Conservation (phyloP, 2,329 filamentous ascomycete species). For the Cladosporium velox region DNA sequence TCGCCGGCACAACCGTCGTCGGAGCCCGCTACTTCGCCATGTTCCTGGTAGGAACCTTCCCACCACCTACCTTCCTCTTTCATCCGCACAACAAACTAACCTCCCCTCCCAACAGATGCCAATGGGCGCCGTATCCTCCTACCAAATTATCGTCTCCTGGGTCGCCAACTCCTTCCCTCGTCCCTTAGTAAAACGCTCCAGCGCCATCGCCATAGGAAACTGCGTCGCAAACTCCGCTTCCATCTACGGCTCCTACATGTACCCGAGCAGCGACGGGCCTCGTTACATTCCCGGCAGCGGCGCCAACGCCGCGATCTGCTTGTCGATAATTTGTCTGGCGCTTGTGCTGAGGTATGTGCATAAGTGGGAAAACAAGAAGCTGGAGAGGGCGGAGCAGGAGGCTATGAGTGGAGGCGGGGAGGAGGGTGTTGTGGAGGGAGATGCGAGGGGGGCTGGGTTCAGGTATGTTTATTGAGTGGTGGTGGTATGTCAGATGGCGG, state of each 20-base stretch:
- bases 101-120: constrained; percentile 1
- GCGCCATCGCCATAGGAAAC: constrained; percentile 36
- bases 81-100: not conserved
- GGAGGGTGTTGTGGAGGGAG: constrained; percentile 9
- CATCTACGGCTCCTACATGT: constrained; percentile 41
- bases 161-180: constrained; percentile 33
- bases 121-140: constrained; percentile 33
- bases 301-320: constrained; percentile 41
- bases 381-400: constrained; percentile 32
- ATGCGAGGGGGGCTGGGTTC: constrained; percentile 40
- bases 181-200: constrained; percentile 39
- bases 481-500: not conserved
- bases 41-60: constrained; percentile 47
- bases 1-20: constrained; percentile 52
- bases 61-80: not conserved
- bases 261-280: constrained; percentile 38
- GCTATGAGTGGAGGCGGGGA: constrained; percentile 6
- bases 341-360: constrained; percentile 39
- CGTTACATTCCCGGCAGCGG: constrained; percentile 42
- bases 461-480: constrained; percentile 29
- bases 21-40: constrained; percentile 63
- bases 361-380: constrained; percentile 38
- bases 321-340: constrained; percentile 39
- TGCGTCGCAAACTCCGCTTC: constrained; percentile 38
- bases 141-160: constrained; percentile 36